Evolutionary conservation across 495 filamentous ascomycete species (phyloP), one percentile per base, ranked within the genome.

Genomic region (Tetracladium setigerum): DNA sequence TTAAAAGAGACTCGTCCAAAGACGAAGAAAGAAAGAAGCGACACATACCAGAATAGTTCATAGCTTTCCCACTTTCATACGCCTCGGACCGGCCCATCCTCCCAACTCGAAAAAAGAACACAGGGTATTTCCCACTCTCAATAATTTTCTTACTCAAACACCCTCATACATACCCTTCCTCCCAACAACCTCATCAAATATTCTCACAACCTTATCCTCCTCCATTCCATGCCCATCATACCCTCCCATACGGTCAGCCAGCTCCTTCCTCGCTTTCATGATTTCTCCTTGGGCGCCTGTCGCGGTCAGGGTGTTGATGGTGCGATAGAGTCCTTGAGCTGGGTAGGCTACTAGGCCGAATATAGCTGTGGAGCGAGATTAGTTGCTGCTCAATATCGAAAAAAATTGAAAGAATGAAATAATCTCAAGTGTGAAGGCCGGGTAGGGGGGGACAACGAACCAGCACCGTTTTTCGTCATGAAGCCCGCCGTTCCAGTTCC

Each of bases 401-500:
- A n/a, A n/a, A n/a, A n/a, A n/a, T n/a, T n/a, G n/a, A n/a, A 27
- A 27, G 22, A 27, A 27, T 3, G 27, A 15, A 37, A 19, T 32
- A 2, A 22, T 41, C 10, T 17, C 4, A 15, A 14, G 30, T 42
- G 31, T 30, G 8, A 51, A 49, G 34, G 43, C 16, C 42, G 22
- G 32, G 13, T 14, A 30, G 40, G 46, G 30, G 38, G 17, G 18
- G n/a, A 17, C 11, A 34, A 34, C 11, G 32, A 13, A 30, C 43
- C 43, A 18, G 43, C 30, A 27, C 51, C 47, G 17, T 58, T 44
- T 16, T 59, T 54, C 14, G 49, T 37, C 22, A 56, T 43, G 4
- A 66, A 36, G 15, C 62, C 57, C 11, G 47, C 60, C 34, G 59
- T 56, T 14, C 68, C 68, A 36, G 60, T 63, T 7, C 52, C 64